phyloP scores from a whole-genome alignment of 2,329 filamentous ascomycete genomes.

The Pseudocercospora cruenta region DNA sequence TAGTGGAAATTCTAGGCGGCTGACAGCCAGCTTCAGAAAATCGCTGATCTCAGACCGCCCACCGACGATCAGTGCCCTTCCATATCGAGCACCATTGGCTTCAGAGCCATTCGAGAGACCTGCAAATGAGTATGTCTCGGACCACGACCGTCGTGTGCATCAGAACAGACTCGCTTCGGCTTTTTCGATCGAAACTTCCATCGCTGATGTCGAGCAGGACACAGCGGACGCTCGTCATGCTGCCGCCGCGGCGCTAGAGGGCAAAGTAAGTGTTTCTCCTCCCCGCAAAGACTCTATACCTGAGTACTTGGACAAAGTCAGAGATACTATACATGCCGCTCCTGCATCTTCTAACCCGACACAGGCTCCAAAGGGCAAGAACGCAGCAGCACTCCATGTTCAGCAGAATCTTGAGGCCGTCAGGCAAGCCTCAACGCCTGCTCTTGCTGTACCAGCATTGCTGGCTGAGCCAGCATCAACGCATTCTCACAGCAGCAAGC shows the following conservation, averaged over 20 bases:
- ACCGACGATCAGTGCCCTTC: neutral
- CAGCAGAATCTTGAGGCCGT: neutral
- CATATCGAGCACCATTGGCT: neutral
- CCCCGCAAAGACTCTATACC: neutral
- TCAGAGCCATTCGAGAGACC: constrained; percentile 7
- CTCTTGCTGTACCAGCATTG: neutral
- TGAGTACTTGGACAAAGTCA: neutral
- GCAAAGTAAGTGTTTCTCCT: neutral
- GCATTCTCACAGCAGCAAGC: neutral
- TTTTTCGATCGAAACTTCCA: neutral
- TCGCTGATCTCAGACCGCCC: neutral
- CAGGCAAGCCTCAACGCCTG: neutral
- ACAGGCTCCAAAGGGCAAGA: neutral
- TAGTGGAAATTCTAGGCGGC: neutral
- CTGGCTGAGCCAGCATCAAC: neutral
- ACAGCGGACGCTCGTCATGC: neutral
- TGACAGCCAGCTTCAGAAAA: neutral
- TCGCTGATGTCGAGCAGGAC: neutral
- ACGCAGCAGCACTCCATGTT: neutral
- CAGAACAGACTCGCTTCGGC: neutral
- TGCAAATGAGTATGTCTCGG: constrained; percentile 5
- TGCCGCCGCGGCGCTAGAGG: neutral
- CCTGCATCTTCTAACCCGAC: neutral
- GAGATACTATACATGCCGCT: neutral
- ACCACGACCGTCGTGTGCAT: neutral